Conservation (phyloP, 495 filamentous ascomycete genomes). For the Penicillium canescens region DNA sequence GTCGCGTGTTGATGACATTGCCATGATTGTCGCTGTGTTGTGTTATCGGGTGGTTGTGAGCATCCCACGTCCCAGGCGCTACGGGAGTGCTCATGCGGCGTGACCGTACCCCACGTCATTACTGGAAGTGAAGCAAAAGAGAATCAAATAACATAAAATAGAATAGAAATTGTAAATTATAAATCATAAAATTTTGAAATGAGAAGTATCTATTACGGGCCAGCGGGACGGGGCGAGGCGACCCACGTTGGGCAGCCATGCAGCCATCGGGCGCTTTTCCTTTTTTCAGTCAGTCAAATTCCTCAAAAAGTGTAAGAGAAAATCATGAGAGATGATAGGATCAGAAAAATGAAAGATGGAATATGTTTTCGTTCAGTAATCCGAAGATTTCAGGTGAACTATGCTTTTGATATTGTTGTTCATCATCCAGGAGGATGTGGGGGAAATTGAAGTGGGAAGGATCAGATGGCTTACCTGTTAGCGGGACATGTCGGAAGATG, state of each 20-base stretch:
- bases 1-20: slow-evolving; percentile 13
- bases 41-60: slow-evolving; percentile 17
- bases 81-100: slow-evolving; percentile 9
- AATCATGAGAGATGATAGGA: slow-evolving; percentile 10
- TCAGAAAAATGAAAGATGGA: slow-evolving; percentile 53
- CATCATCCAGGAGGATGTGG: slow-evolving; percentile 37
- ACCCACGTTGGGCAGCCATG: slow-evolving; percentile 49
- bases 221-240: slow-evolving; percentile 27
- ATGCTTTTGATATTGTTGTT: slow-evolving; percentile 48
- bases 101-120: not conserved
- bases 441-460: not conserved
- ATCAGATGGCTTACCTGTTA: slow-evolving; percentile 13
- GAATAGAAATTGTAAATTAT: slow-evolving; percentile 1
- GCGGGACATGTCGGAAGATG: slow-evolving; percentile 7
- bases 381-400: slow-evolving; percentile 55
- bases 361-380: slow-evolving; percentile 49
- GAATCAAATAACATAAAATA: not conserved
- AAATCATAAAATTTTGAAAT: not conserved
- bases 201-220: slow-evolving; percentile 2
- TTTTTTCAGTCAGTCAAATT: slow-evolving; percentile 14
- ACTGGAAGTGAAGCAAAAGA: not conserved
- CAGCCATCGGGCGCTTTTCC: slow-evolving; percentile 14
- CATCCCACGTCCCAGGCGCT: slow-evolving; percentile 18
- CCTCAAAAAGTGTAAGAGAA: slow-evolving; percentile 6
- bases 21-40: not conserved